Evolutionary conservation across 169 alveolate genomes (phyloP).

Genomic region (Eimeria zaria): DNA sequence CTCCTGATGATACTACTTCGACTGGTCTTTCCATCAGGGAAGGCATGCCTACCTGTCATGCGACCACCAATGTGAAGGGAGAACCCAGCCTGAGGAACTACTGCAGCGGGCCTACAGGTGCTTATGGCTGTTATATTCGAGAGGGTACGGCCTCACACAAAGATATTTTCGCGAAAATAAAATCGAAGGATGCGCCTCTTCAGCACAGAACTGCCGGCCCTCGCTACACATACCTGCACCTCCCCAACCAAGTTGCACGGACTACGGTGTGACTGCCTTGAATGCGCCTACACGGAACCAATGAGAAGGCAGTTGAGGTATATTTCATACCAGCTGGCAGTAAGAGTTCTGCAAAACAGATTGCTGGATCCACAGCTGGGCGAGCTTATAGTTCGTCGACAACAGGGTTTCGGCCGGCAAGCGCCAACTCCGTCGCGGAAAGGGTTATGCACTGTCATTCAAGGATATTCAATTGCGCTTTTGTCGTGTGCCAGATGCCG

Average conservation of each 20-base stretch:
- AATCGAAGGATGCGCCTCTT: background rate
- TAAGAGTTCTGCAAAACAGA: background rate
- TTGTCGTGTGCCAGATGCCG: background rate
- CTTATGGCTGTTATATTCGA: background rate
- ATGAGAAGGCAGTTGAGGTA: background rate
- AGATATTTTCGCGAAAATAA: background rate
- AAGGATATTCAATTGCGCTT: too few species aligned
- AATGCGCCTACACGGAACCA: background rate
- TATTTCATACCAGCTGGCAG: background rate
- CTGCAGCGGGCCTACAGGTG: background rate
- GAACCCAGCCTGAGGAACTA: background rate
- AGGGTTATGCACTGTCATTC: background rate
- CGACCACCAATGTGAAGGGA: background rate
- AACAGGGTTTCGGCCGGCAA: background rate
- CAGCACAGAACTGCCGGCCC: background rate
- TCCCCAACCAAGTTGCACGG: background rate
- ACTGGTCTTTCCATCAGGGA: constrained; percentile 18
- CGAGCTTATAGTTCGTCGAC: background rate
- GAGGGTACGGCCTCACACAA: background rate
- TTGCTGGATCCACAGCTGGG: background rate
- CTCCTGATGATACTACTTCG: background rate
- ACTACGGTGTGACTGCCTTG: background rate
- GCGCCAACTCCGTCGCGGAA: background rate
- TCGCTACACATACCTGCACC: background rate
- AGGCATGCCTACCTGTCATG: background rate